phyloP scores from a whole-genome alignment of 192 early-diverging fungal species.

The Haplosporangium gracile region DNA sequence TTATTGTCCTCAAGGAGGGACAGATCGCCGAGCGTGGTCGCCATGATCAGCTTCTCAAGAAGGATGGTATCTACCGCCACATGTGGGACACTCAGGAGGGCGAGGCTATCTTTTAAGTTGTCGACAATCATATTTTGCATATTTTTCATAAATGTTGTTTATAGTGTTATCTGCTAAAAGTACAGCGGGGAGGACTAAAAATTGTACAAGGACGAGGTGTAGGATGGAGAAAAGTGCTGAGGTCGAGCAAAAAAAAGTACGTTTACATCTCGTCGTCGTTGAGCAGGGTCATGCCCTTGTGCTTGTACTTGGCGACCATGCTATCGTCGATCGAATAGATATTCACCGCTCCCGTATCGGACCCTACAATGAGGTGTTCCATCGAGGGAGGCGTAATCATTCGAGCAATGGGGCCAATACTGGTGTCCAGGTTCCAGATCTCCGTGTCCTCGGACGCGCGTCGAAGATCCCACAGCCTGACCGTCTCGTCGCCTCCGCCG shows the following conservation, averaged over 20 bases:
- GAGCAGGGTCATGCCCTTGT: constrained; percentile 25
- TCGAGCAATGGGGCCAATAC: constrained; percentile 36
- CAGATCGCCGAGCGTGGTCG: constrained; percentile 87
- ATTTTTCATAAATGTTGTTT: not conserved
- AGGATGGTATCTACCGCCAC: constrained; percentile 81
- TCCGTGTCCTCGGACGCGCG: constrained; percentile 31
- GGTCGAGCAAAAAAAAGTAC: not conserved
- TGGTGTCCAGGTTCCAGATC: constrained; percentile 29
- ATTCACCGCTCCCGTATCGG: constrained; percentile 37
- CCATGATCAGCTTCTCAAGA: constrained; percentile 81
- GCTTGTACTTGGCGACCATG: constrained; percentile 25
- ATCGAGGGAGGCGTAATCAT: constrained; percentile 8
- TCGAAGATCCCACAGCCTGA: constrained; percentile 47
- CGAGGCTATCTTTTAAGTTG: constrained; percentile 32
- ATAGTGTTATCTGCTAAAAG: not conserved
- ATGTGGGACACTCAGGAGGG: constrained; percentile 92
- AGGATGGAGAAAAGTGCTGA: not conserved
- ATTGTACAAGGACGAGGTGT: not conserved
- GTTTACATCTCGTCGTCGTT: not conserved
- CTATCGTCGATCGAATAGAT: constrained; percentile 24
- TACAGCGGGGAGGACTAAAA: not conserved
- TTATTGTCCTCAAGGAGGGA: constrained; percentile 92
- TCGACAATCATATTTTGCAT: not conserved
- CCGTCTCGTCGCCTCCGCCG: constrained; percentile 36
- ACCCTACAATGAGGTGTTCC: constrained; percentile 27